phyloP scores from a whole-genome alignment of 2,329 filamentous ascomycete genomes.

The Thelonectria olida region DNA sequence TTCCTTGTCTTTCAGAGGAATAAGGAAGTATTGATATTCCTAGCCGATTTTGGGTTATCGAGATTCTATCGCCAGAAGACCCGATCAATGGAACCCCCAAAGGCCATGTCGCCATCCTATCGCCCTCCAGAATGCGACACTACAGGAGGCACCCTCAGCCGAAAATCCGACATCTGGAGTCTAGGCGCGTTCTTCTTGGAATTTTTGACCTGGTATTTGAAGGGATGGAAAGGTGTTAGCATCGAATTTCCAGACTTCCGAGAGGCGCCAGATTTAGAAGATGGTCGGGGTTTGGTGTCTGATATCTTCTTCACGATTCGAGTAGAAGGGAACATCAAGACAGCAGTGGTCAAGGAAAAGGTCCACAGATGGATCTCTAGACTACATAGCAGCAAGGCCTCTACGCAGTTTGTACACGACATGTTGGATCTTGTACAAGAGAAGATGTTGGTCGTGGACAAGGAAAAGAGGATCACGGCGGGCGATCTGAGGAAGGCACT shows the following conservation, averaged over 20 bases:
- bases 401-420: background rate
- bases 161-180: conserved; percentile 7
- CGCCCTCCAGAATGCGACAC: background rate
- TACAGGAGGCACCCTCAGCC: background rate
- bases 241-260: background rate
- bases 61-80: background rate
- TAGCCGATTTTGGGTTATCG: conserved; percentile 1
- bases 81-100: background rate
- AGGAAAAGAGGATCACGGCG: background rate
- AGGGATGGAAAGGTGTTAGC: background rate
- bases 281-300: background rate
- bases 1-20: background rate
- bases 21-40: background rate
- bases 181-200: background rate
- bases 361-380: background rate
- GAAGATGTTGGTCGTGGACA: background rate
- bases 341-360: background rate
- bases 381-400: background rate
- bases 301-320: background rate
- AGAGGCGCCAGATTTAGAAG: background rate
- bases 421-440: background rate
- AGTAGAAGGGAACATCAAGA: background rate
- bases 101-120: background rate
- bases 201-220: conserved; percentile 1
- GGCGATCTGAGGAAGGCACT: background rate